phyloP scores from a whole-genome alignment of 202 grass and related monocot species.

The Schoenoplectus tabernaemontani region DNA sequence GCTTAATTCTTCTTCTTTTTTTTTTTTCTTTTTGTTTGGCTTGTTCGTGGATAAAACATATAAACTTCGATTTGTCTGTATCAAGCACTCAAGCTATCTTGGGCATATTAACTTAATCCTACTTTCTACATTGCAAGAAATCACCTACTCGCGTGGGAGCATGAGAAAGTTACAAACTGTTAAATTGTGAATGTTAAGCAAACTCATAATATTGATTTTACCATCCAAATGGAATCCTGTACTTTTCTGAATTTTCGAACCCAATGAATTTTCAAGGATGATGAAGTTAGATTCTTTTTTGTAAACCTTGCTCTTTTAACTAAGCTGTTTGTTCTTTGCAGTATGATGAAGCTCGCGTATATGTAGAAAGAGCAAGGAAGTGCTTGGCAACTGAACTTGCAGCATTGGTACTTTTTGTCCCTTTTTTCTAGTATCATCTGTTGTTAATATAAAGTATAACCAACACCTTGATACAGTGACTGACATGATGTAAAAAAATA shows the following conservation, averaged over 20 bases:
- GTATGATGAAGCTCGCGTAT: conserved; percentile 78
- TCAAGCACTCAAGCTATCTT: not conserved
- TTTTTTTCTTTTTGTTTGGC: conserved; percentile 17
- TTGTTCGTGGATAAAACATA: not conserved
- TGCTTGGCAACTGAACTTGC: conserved; percentile 97
- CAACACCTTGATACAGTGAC: not conserved
- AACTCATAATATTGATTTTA: not conserved
- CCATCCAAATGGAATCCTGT: not conserved
- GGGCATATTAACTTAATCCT: not conserved
- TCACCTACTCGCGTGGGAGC: not conserved
- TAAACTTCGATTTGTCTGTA: not conserved
- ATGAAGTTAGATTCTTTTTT: not conserved
- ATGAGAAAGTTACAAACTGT: not conserved
- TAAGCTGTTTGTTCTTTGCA: conserved; percentile 30
- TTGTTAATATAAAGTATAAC: not conserved
- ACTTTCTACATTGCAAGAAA: not conserved
- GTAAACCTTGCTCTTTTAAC: not conserved
- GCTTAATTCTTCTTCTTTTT: not conserved
- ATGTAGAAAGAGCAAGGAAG: conserved; percentile 84
- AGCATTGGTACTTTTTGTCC: conserved; percentile 49
- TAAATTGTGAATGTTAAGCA: too few species aligned
- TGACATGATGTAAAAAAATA: not conserved
- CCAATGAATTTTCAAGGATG: not conserved
- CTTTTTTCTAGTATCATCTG: conserved; percentile 6
- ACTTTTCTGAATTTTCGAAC: not conserved